A percentile compares a stretch with the other conserved stretches of the same genome.
phyloP scores from a whole-genome alignment of 2,329 filamentous ascomycete genomes.

The Myriangium duriaei region DNA sequence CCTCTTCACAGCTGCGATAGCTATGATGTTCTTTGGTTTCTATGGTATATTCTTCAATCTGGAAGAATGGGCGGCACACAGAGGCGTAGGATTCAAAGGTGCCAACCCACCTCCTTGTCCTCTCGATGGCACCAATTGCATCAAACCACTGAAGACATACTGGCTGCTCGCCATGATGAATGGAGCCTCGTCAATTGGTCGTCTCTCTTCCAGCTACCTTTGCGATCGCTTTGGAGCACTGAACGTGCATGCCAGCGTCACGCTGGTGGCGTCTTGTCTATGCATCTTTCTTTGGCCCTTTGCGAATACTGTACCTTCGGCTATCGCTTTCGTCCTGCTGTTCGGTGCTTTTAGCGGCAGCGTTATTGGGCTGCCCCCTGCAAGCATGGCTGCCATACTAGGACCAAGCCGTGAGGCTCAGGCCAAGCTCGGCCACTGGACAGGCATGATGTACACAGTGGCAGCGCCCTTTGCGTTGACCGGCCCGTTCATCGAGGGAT shows the following conservation, averaged over 20 bases:
- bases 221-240: slow-evolving; percentile 34
- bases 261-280: slow-evolving; percentile 30
- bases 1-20: slow-evolving; percentile 33
- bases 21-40: slow-evolving; percentile 39
- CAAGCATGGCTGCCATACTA: slow-evolving; percentile 36
- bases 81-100: slow-evolving; percentile 29
- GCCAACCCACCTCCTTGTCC: slow-evolving; percentile 10
- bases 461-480: slow-evolving; percentile 33
- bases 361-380: slow-evolving; percentile 39
- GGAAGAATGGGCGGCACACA: slow-evolving; percentile 38
- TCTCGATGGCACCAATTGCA: slow-evolving; percentile 9
- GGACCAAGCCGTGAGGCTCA: slow-evolving; percentile 19
- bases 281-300: slow-evolving; percentile 33
- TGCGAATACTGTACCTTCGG: slow-evolving; percentile 24
- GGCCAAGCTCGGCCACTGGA: slow-evolving; percentile 38
- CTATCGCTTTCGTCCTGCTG: slow-evolving; percentile 36
- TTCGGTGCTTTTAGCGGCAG: slow-evolving; percentile 38
- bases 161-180: slow-evolving; percentile 41
- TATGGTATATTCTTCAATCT: slow-evolving; percentile 42
- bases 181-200: slow-evolving; percentile 34
- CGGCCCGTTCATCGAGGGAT: slow-evolving; percentile 36
- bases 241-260: slow-evolving; percentile 33
- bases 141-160: slow-evolving; percentile 30
- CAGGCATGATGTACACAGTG: slow-evolving; percentile 40
- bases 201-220: slow-evolving; percentile 32